Base-by-base conservation (phyloP, 2,329 filamentous ascomycete genomes). In the Fusarium sp. region DNA sequence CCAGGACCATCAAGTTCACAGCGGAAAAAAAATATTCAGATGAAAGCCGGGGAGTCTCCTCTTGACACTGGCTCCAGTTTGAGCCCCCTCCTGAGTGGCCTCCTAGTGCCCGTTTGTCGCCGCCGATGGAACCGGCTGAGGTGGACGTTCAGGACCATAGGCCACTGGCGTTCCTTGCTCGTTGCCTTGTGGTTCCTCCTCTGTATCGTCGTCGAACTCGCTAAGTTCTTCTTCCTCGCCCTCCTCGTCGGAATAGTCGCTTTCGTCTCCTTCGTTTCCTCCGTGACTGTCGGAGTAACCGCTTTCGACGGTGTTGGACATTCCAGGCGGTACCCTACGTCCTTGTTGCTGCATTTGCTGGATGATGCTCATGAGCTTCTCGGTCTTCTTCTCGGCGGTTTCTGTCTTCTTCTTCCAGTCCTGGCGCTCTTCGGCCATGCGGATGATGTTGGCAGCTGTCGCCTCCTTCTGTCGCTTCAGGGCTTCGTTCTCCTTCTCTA, bases 261-360 rank as follows among this genome's bases (percentile, higher is more conserved):
- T 91, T 71, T 91, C 89, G 49, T 87, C 88, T 31, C 85, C 87
- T 54, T 88, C 88, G 39, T 72, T 76, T 55, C 84, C 84, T 46
- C 83, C 83, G 68, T 84, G 82, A 66, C 81, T 83, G 74, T 87
- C 87, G 35, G 89, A 87, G 73, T 91, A 90, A 81, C 80, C 86
- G 78, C 79, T 88, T 80, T 90, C 91, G 72, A 89, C 85, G 72
- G 88, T 89, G 71, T 85, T 87, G 62, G 85, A 88, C 83, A 89
- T 86, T 64, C 90, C 91, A 65, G 93, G 88, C 7, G 89, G 87
- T 58, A 91, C 88, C 61, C 94, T 94, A 67, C 95, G 91, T 20
- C 95, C 95, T 79, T 98, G 95, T 73, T 94, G 93, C 82, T 98
- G 95, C 94, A 98, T 97, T 77, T 94, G 94, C 70, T 96, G 93